Evolutionary conservation across 192 early-diverging fungal genomes (phyloP).

Genomic region (Pecoramyces ruminantium): DNA sequence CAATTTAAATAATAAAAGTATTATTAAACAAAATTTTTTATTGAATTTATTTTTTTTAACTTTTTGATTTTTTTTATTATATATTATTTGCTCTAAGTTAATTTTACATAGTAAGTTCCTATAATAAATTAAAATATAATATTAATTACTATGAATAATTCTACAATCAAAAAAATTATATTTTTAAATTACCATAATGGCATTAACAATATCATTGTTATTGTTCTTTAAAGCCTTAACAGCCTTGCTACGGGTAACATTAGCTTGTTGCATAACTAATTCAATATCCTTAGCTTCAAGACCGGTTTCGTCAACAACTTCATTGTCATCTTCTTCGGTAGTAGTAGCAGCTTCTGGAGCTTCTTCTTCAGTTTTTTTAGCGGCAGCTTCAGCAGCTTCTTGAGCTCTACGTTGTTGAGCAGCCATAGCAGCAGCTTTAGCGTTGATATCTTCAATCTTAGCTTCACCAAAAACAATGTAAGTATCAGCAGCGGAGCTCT

Average conservation of each 20-base stretch:
- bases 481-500: conserved; percentile 69
- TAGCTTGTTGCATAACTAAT: conserved; percentile 82
- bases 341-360: conserved; percentile 10
- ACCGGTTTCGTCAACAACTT: conserved; percentile 63
- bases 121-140: no score
- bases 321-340: conserved; percentile 39
- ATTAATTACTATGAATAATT: no score
- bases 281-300: conserved; percentile 85
- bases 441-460: conserved; percentile 65
- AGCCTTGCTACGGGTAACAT: conserved; percentile 70
- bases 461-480: conserved; percentile 96
- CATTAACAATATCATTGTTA: conserved; percentile 84
- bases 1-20: background rate
- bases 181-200: conserved; percentile 74
- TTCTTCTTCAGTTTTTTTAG: conserved; percentile 22
- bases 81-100: background rate
- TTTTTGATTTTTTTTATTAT: background rate
- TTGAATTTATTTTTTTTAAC: background rate
- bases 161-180: no score
- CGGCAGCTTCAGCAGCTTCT: conserved; percentile 16
- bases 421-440: conserved; percentile 52
- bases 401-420: conserved; percentile 27
- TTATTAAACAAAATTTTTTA: background rate
- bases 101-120: conserved; percentile 19
- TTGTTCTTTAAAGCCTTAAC: conserved; percentile 77